Evolutionary conservation across 2,329 filamentous ascomycete genomes (phyloP), one percentile per base, ranked within the genome.

Genomic region (Beauveria rudraprayagi): DNA sequence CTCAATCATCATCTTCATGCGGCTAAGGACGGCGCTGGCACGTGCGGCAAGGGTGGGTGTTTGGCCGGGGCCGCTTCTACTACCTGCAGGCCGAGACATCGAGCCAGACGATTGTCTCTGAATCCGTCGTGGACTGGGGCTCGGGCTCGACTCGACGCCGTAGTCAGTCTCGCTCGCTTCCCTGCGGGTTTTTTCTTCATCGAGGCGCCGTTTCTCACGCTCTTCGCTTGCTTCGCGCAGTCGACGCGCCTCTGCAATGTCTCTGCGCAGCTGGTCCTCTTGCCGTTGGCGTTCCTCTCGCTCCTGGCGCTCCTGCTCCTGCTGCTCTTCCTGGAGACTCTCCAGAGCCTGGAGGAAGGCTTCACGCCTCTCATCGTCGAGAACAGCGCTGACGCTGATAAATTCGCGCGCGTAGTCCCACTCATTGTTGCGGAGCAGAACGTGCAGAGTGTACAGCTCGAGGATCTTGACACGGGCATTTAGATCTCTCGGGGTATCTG

Each of bases 401-500:
- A 97, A 97, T 67, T 96, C 90, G 63, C 86, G 84, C 4, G 94
- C 91, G 68, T 97, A 97, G 62, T 96, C 91, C 94, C 94, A 99
- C 75, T 97, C 92, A 61, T 91, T 87, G 67, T 97, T 97, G 58
- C 91, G 84, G 5, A 93, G 86, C n/a, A 99, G 84, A 8, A 97
- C 91, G 70, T 99, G 94, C 5, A 99, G 82, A 1, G 92, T 95
- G 73, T 97, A 99, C 9, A 99, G 81, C 75, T 99, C 94, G 56
- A 99, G 84, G 47, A 99, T 90, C 77, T 95, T 96, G 65, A 97
- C 87, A 51, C 92, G 84, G 5, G 91, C 87, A 66, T 90, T 88
- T 41, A 96, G 83, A 70, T 96, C 91, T 64, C 90, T 86, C 0
- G 91, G 91, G 0, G 91, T 95, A 70, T 91, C 87, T 46, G 91